Evolutionary conservation across 805 yeast species (phyloP).

Genomic region (Grigorovia humatica): DNA sequence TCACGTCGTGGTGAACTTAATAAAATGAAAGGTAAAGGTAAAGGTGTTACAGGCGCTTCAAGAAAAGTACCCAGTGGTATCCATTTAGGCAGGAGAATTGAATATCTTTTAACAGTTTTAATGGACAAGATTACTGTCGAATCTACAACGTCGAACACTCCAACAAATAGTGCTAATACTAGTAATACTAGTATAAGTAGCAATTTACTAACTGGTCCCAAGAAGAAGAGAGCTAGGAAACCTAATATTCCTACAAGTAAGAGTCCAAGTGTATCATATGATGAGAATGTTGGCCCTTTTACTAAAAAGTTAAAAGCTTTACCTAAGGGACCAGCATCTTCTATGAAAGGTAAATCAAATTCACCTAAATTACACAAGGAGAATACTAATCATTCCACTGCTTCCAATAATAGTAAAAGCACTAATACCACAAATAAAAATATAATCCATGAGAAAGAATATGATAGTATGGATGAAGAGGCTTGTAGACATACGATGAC

Average conservation of each 20-base stretch:
- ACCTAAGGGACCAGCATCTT: conserved; percentile 21
- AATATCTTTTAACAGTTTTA: conserved; percentile 65
- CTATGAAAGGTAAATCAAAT: conserved; percentile 8
- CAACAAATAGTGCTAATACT: conserved; percentile 8
- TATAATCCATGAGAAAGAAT: conserved; percentile 35
- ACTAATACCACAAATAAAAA: too few species aligned
- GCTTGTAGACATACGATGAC: conserved; percentile 51
- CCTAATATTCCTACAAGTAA: conserved; percentile 14
- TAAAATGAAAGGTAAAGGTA: conserved; percentile 7
- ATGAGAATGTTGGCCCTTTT: conserved; percentile 8
- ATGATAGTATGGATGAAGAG: conserved; percentile 70
- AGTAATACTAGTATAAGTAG: conserved; percentile 6
- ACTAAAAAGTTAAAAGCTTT: conserved; percentile 18
- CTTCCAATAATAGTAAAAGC: neutral
- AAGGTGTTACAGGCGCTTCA: conserved; percentile 24
- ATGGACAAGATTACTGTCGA: conserved; percentile 33
- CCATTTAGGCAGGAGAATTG: conserved; percentile 85
- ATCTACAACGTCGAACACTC: conserved; percentile 11
- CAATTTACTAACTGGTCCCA: conserved; percentile 16
- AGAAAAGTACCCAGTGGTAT: conserved; percentile 86
- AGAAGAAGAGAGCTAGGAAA: conserved; percentile 24
- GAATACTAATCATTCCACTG: neutral
- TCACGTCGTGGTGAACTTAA: neutral
- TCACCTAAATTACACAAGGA: conserved; percentile 1
- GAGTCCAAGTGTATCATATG: conserved; percentile 15